Evolutionary conservation across 192 early-diverging fungal species (phyloP).

Genomic region (Radiomyces spectabilis): DNA sequence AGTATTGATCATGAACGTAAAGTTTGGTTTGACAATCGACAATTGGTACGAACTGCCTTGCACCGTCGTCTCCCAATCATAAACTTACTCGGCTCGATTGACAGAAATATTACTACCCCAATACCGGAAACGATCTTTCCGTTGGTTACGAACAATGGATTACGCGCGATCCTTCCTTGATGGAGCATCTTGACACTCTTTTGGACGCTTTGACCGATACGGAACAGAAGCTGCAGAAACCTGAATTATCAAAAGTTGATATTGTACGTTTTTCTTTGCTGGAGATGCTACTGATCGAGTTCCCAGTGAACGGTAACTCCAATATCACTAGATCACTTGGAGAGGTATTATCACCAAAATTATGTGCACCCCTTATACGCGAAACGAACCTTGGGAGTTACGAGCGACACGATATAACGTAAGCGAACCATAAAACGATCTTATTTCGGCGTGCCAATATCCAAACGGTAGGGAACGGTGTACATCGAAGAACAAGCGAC

Average conservation of each 20-base stretch:
- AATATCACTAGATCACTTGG: constrained; percentile 71
- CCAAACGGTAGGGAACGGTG: constrained; percentile 24
- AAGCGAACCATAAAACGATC: neutral
- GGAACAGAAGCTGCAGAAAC: constrained; percentile 3
- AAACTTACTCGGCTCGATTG: neutral
- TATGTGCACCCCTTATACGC: constrained; percentile 68
- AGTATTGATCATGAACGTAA: constrained; percentile 53
- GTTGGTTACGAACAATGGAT: constrained; percentile 66
- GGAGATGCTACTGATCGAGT: too few species aligned
- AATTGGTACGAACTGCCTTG: constrained; percentile 32
- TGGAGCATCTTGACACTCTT: constrained; percentile 81
- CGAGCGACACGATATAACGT: constrained; percentile 66
- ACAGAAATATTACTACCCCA: constrained; percentile 52
- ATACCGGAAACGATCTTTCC: constrained; percentile 45
- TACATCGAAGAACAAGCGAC: constrained; percentile 73
- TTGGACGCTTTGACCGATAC: constrained; percentile 49
- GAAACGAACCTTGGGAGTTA: constrained; percentile 76
- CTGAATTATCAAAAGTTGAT: constrained; percentile 11
- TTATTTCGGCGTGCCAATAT: neutral
- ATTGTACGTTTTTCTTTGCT: constrained; percentile 27
- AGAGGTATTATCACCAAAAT: constrained; percentile 89
- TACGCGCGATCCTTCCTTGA: constrained; percentile 41
- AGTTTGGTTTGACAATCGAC: constrained; percentile 54
- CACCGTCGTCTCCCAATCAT: constrained; percentile 1
- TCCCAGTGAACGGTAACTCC: too few species aligned